These are phyloP conservation scores for Begonia peltatifolia DNA, from an alignment of 306 rosid genomes.

Conservation along the genomic window DNA sequence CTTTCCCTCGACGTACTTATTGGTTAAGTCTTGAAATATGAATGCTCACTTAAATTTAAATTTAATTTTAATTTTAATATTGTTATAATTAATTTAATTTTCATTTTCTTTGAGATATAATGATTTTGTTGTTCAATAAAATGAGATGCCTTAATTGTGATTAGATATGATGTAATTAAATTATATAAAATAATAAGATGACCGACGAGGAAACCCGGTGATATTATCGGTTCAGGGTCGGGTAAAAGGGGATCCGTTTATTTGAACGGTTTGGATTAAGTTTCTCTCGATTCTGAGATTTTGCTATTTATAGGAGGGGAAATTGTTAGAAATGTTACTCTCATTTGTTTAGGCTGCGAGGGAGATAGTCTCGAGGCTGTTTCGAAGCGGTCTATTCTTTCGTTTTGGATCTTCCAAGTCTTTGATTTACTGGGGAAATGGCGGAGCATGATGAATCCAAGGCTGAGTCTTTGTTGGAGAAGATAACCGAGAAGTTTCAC, in stretches of 20 bases:
- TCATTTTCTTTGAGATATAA: too few species aligned
- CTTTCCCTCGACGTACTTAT: too few species aligned
- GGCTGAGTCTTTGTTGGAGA: constrained; percentile 31
- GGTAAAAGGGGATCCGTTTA: neutral
- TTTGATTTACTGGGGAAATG: neutral
- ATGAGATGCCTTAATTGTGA: too few species aligned
- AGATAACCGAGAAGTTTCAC: constrained; percentile 33
- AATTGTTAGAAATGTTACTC: neutral
- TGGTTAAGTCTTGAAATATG: too few species aligned
- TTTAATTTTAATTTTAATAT: too few species aligned
- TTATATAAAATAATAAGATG: too few species aligned
- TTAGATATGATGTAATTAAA: too few species aligned
- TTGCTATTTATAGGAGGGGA: neutral
- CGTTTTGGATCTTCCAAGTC: neutral
- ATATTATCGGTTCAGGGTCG: neutral
- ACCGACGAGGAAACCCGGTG: neutral
- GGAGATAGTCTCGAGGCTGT: neutral
- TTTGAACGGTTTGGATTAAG: constrained; percentile 1
- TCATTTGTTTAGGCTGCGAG: neutral
- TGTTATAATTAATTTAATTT: too few species aligned
- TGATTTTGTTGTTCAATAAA: too few species aligned
- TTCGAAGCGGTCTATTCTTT: neutral
- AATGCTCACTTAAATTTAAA: too few species aligned
- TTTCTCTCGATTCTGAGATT: neutral
- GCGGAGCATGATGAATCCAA: constrained; percentile 1